Evolutionary conservation across 805 yeast genomes (phyloP), one percentile per base, ranked within the genome.

Genomic region (Grigorovia yakushimaensis): DNA sequence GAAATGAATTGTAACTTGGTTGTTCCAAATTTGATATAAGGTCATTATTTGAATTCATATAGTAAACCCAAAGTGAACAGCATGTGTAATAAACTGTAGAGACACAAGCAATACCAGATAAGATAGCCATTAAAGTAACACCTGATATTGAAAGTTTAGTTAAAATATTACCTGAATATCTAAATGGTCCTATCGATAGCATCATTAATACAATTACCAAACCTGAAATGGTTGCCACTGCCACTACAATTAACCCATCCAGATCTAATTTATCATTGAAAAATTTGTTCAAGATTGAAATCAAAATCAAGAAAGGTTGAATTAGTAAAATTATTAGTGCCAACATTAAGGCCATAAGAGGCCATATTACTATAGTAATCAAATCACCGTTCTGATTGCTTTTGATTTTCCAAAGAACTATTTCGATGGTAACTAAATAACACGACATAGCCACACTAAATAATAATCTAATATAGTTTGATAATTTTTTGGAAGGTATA

Each of bases 31-130:
- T 39, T 33, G 37, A 33, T 7, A 33, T 33, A 3, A 33, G n/a
- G 36, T 44, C 17, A 46, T 43, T 9, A 15, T 37, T 42, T n/a
- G 38, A 39, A 21, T 38, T 38, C 39, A 45, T 51, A 8, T 45
- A 46, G 51, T 52, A 50, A 20, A 61, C 8, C 30, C 51, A 50
- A 36, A 53, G 38, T 23, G 52, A 50, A 7, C 37, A 33, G 15
- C 37, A 33, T 1, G 60, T 57, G 39, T 61, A 63, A 43, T 60
- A 62, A 3, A 60, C 49, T 1, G 66, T 61, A 1, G 68, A 63
- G 1, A 59, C 59, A 37, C 66, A 59, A 5, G 67, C 68, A 23
- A 64, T 50, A 3, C 65, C 66, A 2, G 68, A 63, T 30, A 64
- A 45, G 17, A 53, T 47, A 6, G 66, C 65, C 64, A 64, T 58